Conservation (phyloP, 768 basidiomycete genomes). For the Leccinum fibrillosum region DNA sequence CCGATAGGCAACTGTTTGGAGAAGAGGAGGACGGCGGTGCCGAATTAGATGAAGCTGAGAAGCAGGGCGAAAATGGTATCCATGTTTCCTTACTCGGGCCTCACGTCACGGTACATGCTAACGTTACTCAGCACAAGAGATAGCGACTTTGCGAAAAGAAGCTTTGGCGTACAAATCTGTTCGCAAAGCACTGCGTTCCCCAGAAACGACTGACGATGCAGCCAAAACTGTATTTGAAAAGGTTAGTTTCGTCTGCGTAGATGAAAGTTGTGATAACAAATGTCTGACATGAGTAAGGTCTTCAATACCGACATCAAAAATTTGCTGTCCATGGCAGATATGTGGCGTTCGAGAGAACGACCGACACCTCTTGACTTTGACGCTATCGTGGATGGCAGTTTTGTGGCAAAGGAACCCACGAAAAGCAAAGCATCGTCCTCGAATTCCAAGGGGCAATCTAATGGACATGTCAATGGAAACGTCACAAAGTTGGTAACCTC, state of each 20-base stretch:
- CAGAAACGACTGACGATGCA: slow-evolving; percentile 41
- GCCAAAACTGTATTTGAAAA: slow-evolving; percentile 81
- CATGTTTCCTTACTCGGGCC: slow-evolving; percentile 11
- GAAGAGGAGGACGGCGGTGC: slow-evolving; percentile 80
- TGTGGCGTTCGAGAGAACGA: slow-evolving; percentile 92
- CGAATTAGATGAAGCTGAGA: slow-evolving; percentile 90
- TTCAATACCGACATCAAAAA: slow-evolving; percentile 87
- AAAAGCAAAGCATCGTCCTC: slow-evolving; percentile 12
- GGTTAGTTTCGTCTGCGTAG: slow-evolving; percentile 39
- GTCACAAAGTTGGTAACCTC: slow-evolving; percentile 2
- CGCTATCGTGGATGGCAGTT: slow-evolving; percentile 63
- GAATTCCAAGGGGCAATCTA: slow-evolving; percentile 21
- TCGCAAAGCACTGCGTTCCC: slow-evolving; percentile 58
- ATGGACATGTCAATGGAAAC: slow-evolving; percentile 24
- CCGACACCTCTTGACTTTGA: slow-evolving; percentile 84
- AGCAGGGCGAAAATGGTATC: slow-evolving; percentile 88
- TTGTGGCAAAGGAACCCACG: slow-evolving; percentile 39
- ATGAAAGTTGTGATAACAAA: not conserved
- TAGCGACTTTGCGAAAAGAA: slow-evolving; percentile 85
- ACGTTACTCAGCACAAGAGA: slow-evolving; percentile 69
- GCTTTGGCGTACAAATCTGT: slow-evolving; percentile 85
- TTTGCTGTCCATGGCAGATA: slow-evolving; percentile 88
- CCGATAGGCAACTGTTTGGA: slow-evolving; percentile 83
- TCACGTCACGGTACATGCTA: not conserved
- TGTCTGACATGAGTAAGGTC: slow-evolving; percentile 48